Conservation (phyloP, 2,329 filamentous ascomycete genomes). For the Diaporthe capsici region DNA sequence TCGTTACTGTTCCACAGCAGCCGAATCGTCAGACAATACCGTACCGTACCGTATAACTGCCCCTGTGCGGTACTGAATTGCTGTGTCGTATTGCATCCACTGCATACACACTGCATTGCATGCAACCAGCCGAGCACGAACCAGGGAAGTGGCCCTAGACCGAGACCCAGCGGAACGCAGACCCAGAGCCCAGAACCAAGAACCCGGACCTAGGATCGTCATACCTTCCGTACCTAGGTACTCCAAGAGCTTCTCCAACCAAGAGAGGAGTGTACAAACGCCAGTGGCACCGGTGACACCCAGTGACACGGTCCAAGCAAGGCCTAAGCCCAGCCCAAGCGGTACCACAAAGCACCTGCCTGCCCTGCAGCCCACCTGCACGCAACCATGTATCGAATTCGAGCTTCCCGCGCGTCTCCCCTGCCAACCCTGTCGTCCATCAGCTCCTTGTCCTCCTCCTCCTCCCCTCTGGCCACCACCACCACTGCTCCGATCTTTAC, state of each 20-base stretch:
- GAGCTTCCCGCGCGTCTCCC: constrained; percentile 9
- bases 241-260: constrained; percentile 4
- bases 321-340: constrained; percentile 16
- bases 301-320: constrained; percentile 8
- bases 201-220: constrained; percentile 4
- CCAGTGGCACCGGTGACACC: constrained; percentile 14
- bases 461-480: neutral
- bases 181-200: constrained; percentile 7
- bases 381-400: constrained; percentile 27
- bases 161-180: neutral
- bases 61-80: neutral
- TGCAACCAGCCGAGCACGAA: constrained; percentile 22
- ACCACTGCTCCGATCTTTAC: constrained; percentile 9
- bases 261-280: neutral
- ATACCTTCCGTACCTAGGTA: neutral
- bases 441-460: constrained; percentile 9
- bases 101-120: constrained; percentile 8
- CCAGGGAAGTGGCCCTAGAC: constrained; percentile 11
- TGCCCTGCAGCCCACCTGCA: neutral
- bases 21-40: neutral
- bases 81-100: constrained; percentile 16
- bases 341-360: neutral
- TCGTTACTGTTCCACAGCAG: constrained; percentile 10
- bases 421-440: constrained; percentile 28
- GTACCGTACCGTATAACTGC: neutral